These are phyloP conservation scores for Meripilus lineatus DNA, from an alignment of 1,284 basidiomycete species.

Conservation along the genomic window DNA sequence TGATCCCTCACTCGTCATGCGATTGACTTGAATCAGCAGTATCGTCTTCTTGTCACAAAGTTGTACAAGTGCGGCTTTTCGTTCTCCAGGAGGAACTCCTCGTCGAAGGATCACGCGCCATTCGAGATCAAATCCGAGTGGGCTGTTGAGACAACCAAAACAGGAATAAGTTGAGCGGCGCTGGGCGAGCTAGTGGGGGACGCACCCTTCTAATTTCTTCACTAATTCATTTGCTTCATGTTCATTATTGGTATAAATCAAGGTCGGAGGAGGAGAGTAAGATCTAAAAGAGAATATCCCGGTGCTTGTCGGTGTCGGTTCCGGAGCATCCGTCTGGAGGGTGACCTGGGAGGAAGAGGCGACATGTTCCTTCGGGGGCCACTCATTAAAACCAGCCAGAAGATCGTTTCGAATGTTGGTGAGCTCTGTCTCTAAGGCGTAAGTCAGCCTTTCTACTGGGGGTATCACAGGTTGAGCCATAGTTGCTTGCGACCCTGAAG, in stretches of 20 bases:
- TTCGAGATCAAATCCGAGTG: constrained; percentile 59
- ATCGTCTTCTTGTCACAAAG: constrained; percentile 43
- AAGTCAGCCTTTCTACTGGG: neutral
- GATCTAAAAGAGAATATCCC: too few relatives aligned
- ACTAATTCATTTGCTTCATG: constrained; percentile 40
- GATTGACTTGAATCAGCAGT: constrained; percentile 51
- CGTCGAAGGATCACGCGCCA: constrained; percentile 43
- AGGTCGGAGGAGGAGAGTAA: constrained; percentile 29
- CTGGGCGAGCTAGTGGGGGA: too few relatives aligned
- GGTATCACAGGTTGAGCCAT: neutral
- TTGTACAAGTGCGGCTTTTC: constrained; percentile 49
- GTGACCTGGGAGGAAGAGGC: neutral
- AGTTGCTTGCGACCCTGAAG: too few relatives aligned
- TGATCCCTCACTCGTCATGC: constrained; percentile 46
- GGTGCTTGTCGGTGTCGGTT: too few relatives aligned
- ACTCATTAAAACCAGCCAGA: neutral
- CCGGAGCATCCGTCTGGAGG: constrained; percentile 34
- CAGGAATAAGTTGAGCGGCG: too few relatives aligned
- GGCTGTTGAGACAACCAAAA: constrained; percentile 25
- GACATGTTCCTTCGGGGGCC: constrained; percentile 21
- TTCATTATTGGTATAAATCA: constrained; percentile 38
- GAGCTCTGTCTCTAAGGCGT: neutral
- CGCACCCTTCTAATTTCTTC: constrained; percentile 35
- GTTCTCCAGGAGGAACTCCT: constrained; percentile 22
- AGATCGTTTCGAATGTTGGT: neutral